phyloP scores from a whole-genome alignment of 352 stramenopile species.

The Pythium dissotocum region DNA sequence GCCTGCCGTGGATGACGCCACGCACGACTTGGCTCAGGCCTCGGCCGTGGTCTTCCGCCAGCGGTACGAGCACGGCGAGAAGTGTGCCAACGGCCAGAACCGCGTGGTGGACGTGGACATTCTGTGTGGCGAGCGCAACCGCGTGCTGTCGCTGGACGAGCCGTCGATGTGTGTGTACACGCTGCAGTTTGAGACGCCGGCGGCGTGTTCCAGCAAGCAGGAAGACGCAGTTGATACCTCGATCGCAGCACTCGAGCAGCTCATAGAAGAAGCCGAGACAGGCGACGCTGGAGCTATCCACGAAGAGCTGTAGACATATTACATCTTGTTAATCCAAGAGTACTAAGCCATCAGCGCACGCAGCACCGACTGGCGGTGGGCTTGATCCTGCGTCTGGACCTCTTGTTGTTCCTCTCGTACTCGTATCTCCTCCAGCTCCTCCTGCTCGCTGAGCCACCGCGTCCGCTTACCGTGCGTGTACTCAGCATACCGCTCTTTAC shows the following conservation, averaged over 20 bases:
- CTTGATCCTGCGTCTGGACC: slow-evolving; percentile 10
- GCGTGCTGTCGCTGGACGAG: slow-evolving; percentile 87
- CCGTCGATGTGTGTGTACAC: slow-evolving; percentile 91
- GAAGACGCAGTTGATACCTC: background rate
- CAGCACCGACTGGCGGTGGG: slow-evolving; percentile 15
- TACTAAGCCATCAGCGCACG: slow-evolving; percentile 13
- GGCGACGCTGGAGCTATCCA: background rate
- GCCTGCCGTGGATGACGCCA: background rate
- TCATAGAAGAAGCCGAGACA: background rate
- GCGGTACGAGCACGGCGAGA: slow-evolving; percentile 77
- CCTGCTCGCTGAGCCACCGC: slow-evolving; percentile 51
- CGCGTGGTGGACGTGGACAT: slow-evolving; percentile 73
- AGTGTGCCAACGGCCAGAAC: slow-evolving; percentile 84
- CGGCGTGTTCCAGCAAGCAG: slow-evolving; percentile 36
- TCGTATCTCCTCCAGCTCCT: slow-evolving; percentile 49
- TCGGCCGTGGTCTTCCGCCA: slow-evolving; percentile 26
- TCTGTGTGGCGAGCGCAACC: slow-evolving; percentile 72
- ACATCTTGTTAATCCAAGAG: too few species aligned
- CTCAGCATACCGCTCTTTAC: slow-evolving; percentile 37
- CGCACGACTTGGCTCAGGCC: background rate
- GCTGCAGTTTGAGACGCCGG: slow-evolving; percentile 75
- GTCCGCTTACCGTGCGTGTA: slow-evolving; percentile 40
- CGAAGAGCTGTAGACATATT: slow-evolving; percentile 10
- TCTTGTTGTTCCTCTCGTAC: slow-evolving; percentile 10
- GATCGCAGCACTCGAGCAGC: slow-evolving; percentile 6